phyloP scores from a whole-genome alignment of 2,329 filamentous ascomycete genomes.

The Penicillium sp. region DNA sequence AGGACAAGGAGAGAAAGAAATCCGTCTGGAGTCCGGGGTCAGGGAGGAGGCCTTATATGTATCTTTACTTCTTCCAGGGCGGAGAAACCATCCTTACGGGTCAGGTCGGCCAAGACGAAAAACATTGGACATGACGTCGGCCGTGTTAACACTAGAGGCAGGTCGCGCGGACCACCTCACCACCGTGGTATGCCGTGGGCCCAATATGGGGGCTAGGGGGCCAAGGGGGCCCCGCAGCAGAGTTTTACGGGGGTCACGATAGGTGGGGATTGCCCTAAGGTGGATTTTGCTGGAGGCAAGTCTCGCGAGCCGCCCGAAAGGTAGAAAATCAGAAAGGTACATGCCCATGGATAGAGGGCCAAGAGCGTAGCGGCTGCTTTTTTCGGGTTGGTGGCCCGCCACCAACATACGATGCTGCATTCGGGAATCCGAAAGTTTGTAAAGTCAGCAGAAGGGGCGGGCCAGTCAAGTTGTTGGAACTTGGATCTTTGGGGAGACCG shows the following conservation, averaged over 20 bases:
- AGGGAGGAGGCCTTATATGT: constrained; percentile 5
- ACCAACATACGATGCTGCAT: neutral
- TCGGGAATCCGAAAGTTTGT: neutral
- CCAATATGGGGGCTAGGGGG: constrained; percentile 1
- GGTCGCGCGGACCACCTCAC: constrained; percentile 7
- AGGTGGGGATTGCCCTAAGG: constrained; percentile 4
- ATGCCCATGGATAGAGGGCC: neutral
- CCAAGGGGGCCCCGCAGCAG: constrained; percentile 7
- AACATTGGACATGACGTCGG: constrained; percentile 9
- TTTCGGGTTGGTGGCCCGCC: neutral
- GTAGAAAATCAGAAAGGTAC: neutral
- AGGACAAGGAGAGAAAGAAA: constrained; percentile 1
- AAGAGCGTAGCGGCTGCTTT: neutral
- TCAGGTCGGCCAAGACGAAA: constrained; percentile 6
- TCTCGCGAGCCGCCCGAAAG: constrained; percentile 4
- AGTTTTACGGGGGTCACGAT: constrained; percentile 5
- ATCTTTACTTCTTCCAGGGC: constrained; percentile 1
- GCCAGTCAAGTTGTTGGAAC: neutral
- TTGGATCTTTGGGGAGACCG: neutral
- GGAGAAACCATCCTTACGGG: constrained; percentile 1
- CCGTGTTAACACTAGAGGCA: constrained; percentile 6
- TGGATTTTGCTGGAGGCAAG: constrained; percentile 2
- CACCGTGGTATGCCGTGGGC: neutral
- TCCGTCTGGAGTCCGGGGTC: neutral
- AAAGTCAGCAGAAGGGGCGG: neutral